Conservation (phyloP, 2,329 filamentous ascomycete genomes). For the Clonostachys sp. region DNA sequence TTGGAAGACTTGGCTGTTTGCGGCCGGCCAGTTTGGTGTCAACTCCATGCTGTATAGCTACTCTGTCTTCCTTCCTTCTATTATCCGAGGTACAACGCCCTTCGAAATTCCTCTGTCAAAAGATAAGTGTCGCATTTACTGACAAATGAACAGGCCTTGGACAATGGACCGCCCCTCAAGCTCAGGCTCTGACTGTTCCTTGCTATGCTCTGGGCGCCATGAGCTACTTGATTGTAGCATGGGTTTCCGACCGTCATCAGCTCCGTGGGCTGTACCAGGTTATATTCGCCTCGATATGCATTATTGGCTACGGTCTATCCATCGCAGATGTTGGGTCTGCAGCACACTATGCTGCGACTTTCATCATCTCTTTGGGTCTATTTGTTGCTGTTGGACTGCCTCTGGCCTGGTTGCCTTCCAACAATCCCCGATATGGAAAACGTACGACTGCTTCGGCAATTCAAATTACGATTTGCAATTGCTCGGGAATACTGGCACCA, state of each 20-base stretch:
- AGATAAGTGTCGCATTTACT: no score
- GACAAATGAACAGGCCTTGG: not conserved
- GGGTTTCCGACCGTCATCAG: constrained; percentile 44
- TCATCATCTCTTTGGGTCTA: constrained; percentile 4
- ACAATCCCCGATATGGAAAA: constrained; percentile 2
- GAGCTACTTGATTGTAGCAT: constrained; percentile 49
- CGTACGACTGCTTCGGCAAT: not conserved
- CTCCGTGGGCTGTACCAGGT: constrained; percentile 3
- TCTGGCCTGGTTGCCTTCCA: constrained; percentile 2
- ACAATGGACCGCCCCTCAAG: not conserved
- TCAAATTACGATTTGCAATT: constrained; percentile 1
- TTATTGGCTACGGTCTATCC: constrained; percentile 1
- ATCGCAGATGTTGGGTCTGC: not conserved
- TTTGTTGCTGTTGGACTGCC: constrained; percentile 3
- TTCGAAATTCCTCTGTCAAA: no score
- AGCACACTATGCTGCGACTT: constrained; percentile 1
- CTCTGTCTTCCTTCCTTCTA: constrained; percentile 60
- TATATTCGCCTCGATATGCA: not conserved
- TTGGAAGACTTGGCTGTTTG: constrained; percentile 57
- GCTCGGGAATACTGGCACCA: not conserved
- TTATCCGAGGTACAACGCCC: constrained; percentile 36
- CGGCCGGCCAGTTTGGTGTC: not conserved
- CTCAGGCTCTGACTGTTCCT: constrained; percentile 43
- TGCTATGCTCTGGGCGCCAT: constrained; percentile 57
- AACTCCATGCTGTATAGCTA: constrained; percentile 26